Conservation (phyloP, 2,329 filamentous ascomycete genomes). For the Beauveria bassiana region DNA sequence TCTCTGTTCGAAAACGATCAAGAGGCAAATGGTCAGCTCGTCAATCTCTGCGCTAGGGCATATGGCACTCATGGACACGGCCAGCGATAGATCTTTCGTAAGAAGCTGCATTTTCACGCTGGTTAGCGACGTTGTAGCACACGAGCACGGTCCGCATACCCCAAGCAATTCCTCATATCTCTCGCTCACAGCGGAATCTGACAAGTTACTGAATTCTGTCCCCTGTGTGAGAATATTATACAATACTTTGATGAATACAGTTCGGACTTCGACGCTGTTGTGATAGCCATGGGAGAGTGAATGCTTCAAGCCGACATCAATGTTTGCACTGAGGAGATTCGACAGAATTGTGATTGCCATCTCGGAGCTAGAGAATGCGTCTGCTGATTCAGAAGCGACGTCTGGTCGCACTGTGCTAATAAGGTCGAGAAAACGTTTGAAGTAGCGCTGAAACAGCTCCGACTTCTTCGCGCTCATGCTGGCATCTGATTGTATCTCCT, state of each 20-base stretch:
- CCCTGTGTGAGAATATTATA: constrained; percentile 66
- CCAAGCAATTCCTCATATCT: constrained; percentile 60
- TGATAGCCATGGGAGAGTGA: constrained; percentile 64
- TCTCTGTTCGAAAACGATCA: constrained; percentile 63
- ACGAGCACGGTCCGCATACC: constrained; percentile 25
- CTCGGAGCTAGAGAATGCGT: constrained; percentile 48
- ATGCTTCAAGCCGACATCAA: constrained; percentile 63
- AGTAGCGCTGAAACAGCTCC: constrained; percentile 65
- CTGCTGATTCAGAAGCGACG: constrained; percentile 36
- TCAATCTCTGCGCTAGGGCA: constrained; percentile 63
- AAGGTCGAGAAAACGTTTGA: constrained; percentile 60
- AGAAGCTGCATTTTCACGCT: constrained; percentile 37
- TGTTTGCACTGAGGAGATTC: constrained; percentile 62
- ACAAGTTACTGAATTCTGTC: constrained; percentile 62
- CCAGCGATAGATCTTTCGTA: constrained; percentile 54
- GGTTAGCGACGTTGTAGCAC: constrained; percentile 10
- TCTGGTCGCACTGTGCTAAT: constrained; percentile 50
- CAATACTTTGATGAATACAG: constrained; percentile 61
- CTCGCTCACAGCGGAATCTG: constrained; percentile 58
- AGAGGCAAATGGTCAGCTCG: constrained; percentile 57
- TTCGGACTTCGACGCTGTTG: constrained; percentile 61
- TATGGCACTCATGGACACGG: constrained; percentile 55
- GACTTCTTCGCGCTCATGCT: constrained; percentile 61
- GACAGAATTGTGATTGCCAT: constrained; percentile 60
- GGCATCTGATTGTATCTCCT: constrained; percentile 57